Percentiles rank a stretch among this genome's conserved stretches.
Evolutionary conservation across 2,329 filamentous ascomycete genomes (phyloP).

Genomic region (Cytospora piceae): DNA sequence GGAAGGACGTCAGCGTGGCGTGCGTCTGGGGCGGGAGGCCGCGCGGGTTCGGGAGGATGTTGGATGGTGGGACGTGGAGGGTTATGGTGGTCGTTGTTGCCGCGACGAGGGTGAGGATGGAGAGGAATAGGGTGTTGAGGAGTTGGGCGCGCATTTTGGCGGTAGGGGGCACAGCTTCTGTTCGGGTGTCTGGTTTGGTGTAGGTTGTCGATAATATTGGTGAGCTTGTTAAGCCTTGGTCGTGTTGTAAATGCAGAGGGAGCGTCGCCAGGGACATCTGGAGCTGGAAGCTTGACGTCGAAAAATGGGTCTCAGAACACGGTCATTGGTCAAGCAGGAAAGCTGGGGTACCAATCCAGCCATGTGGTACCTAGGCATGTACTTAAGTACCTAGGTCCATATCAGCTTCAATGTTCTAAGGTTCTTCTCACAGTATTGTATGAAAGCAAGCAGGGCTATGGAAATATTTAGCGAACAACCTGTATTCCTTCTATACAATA

Average conservation of each 20-base stretch:
- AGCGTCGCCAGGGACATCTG: neutral
- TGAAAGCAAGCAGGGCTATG: no score
- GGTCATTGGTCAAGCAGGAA: neutral
- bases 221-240: neutral
- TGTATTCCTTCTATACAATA: no score
- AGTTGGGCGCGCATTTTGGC: conserved; percentile 32
- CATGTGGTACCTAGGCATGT: neutral
- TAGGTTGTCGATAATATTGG: neutral
- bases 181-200: conserved; percentile 5
- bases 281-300: conserved; percentile 5
- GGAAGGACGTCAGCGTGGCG: conserved; percentile 58
- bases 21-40: conserved; percentile 68
- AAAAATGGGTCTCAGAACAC: neutral
- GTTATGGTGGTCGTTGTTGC: conserved; percentile 45
- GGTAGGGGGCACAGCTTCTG: neutral
- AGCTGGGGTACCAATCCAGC: neutral
- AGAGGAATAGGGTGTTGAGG: conserved; percentile 42
- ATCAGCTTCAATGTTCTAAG: no score
- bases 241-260: neutral
- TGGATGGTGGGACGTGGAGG: conserved; percentile 47
- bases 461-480: no score
- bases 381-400: no score
- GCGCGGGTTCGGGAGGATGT: conserved; percentile 50
- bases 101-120: conserved; percentile 37
- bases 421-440: no score